Conservation (phyloP, 164 flowering plant species). For the Santalum album region DNA sequence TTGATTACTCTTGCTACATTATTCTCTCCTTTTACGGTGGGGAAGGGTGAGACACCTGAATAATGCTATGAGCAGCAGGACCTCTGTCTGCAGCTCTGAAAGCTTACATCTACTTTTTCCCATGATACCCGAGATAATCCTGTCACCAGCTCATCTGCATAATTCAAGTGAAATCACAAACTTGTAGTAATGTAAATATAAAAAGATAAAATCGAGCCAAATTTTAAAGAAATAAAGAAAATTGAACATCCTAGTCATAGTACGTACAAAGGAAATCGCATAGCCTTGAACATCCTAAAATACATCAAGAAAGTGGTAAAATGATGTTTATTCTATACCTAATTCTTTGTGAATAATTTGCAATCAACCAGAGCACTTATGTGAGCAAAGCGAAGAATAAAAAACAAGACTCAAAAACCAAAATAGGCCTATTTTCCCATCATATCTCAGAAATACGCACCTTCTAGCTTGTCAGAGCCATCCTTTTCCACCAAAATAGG, state of each 20-base stretch:
- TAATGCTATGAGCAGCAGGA: slow-evolving; percentile 90
- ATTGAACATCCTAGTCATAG: neutral
- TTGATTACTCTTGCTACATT: no score
- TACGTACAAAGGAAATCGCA: neutral
- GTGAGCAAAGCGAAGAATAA: neutral
- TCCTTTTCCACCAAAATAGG: slow-evolving; percentile 25
- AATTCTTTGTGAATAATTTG: neutral
- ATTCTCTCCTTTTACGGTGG: no score
- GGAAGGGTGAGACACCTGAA: slow-evolving; percentile 74
- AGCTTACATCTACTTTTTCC: slow-evolving; percentile 98
- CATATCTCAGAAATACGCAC: slow-evolving; percentile 12
- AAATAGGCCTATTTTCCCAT: no score
- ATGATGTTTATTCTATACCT: no score
- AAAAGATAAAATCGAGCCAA: neutral
- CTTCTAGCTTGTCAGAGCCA: slow-evolving; percentile 62
- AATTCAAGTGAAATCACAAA: slow-evolving; percentile 8
- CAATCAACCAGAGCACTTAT: neutral
- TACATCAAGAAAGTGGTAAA: no score
- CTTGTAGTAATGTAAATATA: neutral
- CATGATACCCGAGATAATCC: slow-evolving; percentile 80
- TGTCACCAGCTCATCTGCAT: slow-evolving; percentile 61
- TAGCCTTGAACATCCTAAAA: neutral
- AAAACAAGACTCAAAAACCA: neutral
- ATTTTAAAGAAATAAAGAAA: neutral
- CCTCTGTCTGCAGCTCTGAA: slow-evolving; percentile 58